Conservation (phyloP, 331 rosid genomes). For the Erythrophleum ivorense region DNA sequence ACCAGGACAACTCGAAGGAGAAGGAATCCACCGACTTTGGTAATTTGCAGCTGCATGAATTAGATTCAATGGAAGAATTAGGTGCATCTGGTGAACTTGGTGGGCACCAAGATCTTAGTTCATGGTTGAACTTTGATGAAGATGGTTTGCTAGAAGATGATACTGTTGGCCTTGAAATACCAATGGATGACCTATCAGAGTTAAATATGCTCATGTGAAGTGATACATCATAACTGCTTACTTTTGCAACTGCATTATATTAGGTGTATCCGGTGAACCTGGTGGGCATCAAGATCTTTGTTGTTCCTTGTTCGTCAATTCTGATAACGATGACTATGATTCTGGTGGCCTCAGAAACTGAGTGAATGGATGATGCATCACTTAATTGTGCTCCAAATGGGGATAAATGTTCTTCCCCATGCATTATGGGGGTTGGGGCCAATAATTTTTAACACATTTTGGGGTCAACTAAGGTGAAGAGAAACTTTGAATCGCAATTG, state of each 20-base stretch:
- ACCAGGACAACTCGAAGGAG: slow-evolving; percentile 37
- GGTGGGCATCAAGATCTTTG: slow-evolving; percentile 55
- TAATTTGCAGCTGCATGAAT: slow-evolving; percentile 55
- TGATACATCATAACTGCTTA: neutral
- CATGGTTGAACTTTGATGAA: slow-evolving; percentile 89
- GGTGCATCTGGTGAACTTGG: slow-evolving; percentile 60
- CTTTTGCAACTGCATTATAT: slow-evolving; percentile 3
- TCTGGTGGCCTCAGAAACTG: neutral
- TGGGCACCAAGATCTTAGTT: slow-evolving; percentile 66
- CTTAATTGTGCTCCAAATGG: slow-evolving; percentile 11
- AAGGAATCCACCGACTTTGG: slow-evolving; percentile 50
- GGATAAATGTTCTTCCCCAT: neutral
- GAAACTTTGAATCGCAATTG: neutral
- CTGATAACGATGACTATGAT: slow-evolving; percentile 48
- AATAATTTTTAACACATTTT: slow-evolving; percentile 32
- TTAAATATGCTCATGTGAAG: slow-evolving; percentile 67
- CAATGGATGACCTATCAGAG: slow-evolving; percentile 87
- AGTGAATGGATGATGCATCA: slow-evolving; percentile 11
- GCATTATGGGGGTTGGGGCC: slow-evolving; percentile 24
- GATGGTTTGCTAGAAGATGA: slow-evolving; percentile 82
- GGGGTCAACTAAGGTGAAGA: slow-evolving; percentile 17
- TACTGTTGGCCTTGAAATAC: slow-evolving; percentile 81
- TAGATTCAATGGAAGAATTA: slow-evolving; percentile 68
- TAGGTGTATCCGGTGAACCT: slow-evolving; percentile 47
- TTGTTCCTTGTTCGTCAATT: slow-evolving; percentile 51